Base-by-base conservation (phyloP, 2,329 filamentous ascomycete species). In the Aspergillus chevalieri region DNA sequence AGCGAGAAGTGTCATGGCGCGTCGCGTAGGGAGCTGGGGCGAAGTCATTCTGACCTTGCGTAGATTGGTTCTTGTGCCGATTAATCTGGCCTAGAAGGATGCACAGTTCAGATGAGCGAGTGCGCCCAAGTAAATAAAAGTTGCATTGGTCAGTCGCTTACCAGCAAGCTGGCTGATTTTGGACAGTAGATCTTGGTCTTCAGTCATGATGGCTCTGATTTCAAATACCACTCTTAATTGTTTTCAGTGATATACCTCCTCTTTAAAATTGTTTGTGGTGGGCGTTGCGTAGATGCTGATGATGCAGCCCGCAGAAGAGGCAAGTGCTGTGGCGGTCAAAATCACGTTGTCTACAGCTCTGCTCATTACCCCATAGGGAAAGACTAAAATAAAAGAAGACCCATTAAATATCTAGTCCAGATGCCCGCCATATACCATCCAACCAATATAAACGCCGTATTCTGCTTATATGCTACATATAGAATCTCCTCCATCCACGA, bases 51-150 rank as follows among this genome's bases (percentile, higher is more conserved):
- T 84, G 38, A 8, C 38, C 38, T 22, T 41, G 34, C n/a, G 15
- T 17, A 4, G 34, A 17, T 17, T 36, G 79, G 55, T 80, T 87
- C 67, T 87, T 90, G 72, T 87, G 84, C 47, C 84, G 82, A 65
- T 90, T 90, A 65, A 93, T 92, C 69, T 87, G 85, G 57, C 86
- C 86, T 89, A 22, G 4, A 21, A 22, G 3, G 10, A 2, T 10
- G 10, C 9, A 41, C 56, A 8, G 36, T 41, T 41, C 51, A 38
- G 54, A 55, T 74, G 74, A 48, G 80, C 74, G 60, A 80, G 76
- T 47, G 53, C 9, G 26, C 26, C 12, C 26, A 28, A 33, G 15
- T 36, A 21, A 43, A 34, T 28, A 63, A 51, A 24, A 39, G n/a
- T 22, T 26, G 30, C 21, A 17, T 17, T 12, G 3, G 14, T 21